Base-by-base conservation (phyloP, 2,329 filamentous ascomycete species). In the Fusarium sp. region DNA sequence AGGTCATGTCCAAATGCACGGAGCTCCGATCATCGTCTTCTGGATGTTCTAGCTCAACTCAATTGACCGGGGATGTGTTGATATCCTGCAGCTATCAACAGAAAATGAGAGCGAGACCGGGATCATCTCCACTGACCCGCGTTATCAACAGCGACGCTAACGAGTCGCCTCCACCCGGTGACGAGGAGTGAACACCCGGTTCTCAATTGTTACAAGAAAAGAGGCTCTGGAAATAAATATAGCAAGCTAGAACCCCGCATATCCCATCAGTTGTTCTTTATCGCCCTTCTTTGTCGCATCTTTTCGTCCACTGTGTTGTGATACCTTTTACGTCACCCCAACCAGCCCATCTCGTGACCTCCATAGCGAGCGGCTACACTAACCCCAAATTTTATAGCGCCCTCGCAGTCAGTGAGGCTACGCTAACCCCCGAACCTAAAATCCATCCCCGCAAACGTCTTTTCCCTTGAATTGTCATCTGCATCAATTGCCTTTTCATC, bases 131-230 rank as follows among this genome's bases (percentile, higher is more conserved):
- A 43, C 42, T 25, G 21, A 21, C 47, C 21, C 20, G 21, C 12
- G 62, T 65, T 65, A 65, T 65, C 60, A 32, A 32, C 23, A 47
- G 42, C 18, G 53, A 34, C n/a, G 27, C 41, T 46, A 55, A 46
- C 25, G 14, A n/a, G 10, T 34, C 40, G 40, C 55, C 37, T 54
- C 40, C 51, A 47, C 51, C n/a, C 28, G 16, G 5, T 53, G 28
- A 43, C 34, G 20, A 51, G 27, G 30, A 27, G 21, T 30, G 25
- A 37, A 16, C 27, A 16, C 37, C 8, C 9, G 37, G 37, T 21
- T 18, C 2, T 11, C 2, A 13, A 2, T 11, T 10, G 5, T 16
- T 7, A 27, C 41, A 20, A n/a, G 20, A 21, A 32, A 10, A 47
- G 13, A 27, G n/a, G 7, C 32, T 8, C 20, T 14, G n/a, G 20